Evolutionary conservation across 371 early-diverging fungal genomes (phyloP).

Genomic region (Actinomortierella ambigua): DNA sequence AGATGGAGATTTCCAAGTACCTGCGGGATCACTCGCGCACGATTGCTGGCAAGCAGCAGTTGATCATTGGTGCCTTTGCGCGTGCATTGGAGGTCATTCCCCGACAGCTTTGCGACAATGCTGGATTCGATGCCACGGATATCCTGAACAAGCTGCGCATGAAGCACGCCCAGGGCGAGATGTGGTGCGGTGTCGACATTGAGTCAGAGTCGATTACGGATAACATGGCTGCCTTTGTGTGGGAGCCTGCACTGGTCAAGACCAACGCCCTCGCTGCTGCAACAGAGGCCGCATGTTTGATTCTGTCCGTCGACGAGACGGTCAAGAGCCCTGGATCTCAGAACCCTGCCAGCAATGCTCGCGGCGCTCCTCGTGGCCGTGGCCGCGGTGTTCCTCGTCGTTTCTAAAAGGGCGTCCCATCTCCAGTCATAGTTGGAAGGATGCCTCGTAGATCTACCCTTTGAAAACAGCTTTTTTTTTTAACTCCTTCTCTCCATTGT

Average conservation of each 20-base stretch:
- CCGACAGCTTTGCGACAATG: constrained; percentile 98
- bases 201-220: constrained; percentile 89
- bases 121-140: constrained; percentile 99
- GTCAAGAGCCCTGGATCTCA: constrained; percentile 77
- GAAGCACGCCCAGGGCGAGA: constrained; percentile 88
- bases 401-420: no score
- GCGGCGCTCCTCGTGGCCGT: constrained; percentile 57
- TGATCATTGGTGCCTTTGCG: constrained; percentile 96
- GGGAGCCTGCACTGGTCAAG: constrained; percentile 99
- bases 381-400: constrained; percentile 71
- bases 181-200: constrained; percentile 96
- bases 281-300: constrained; percentile 95
- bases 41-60: constrained; percentile 96
- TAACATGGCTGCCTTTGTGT: constrained; percentile 95
- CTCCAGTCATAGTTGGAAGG: no score
- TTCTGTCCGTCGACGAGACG: constrained; percentile 97
- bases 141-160: constrained; percentile 97
- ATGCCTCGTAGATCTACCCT: background rate
- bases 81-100: constrained; percentile 99
- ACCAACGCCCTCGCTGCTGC: constrained; percentile 96
- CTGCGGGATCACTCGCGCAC: constrained; percentile 92
- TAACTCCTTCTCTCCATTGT: background rate
- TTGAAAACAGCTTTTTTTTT: background rate
- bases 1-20: constrained; percentile 98
- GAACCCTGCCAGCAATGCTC: constrained; percentile 62